A percentile compares a stretch with the other conserved stretches of the same genome.
Evolutionary conservation across 2,329 filamentous ascomycete species (phyloP).

Genomic region (Pseudogymnoascus sp.): DNA sequence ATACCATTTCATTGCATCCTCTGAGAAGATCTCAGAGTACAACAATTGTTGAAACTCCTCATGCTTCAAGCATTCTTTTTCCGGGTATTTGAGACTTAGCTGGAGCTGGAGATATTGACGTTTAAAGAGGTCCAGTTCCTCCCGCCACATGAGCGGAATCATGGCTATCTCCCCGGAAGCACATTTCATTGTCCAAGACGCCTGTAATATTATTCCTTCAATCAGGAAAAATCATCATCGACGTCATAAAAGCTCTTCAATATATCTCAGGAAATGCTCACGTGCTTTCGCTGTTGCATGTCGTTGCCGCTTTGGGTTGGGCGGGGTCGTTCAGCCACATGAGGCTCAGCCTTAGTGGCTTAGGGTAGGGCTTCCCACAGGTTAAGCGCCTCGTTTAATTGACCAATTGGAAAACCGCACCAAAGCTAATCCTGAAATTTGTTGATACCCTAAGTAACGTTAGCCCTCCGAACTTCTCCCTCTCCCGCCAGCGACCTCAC

Average conservation of each 20-base stretch:
- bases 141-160: constrained; percentile 22
- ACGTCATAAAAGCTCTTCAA: constrained; percentile 4
- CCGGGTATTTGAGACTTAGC: constrained; percentile 56
- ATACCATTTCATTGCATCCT: constrained; percentile 44
- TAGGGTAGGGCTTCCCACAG: constrained; percentile 8
- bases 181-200: constrained; percentile 16
- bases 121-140: constrained; percentile 48
- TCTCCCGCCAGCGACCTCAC: constrained; percentile 19
- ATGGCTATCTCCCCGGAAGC: constrained; percentile 20
- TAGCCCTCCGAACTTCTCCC: constrained; percentile 12
- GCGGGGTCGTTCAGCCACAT: constrained; percentile 7
- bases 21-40: constrained; percentile 59
- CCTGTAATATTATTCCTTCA: constrained; percentile 17
- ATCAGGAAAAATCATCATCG: neutral
- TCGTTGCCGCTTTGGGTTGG: constrained; percentile 3
- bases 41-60: constrained; percentile 59
- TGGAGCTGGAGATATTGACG: constrained; percentile 77
- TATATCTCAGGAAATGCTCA: neutral
- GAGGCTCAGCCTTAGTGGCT: constrained; percentile 8
- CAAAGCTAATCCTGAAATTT: constrained; percentile 10
- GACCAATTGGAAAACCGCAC: constrained; percentile 8
- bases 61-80: constrained; percentile 48
- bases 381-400: neutral
- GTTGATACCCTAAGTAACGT: constrained; percentile 8
- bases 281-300: neutral